phyloP scores from a whole-genome alignment of 345 rosid species.

The Arabis hirsuta region DNA sequence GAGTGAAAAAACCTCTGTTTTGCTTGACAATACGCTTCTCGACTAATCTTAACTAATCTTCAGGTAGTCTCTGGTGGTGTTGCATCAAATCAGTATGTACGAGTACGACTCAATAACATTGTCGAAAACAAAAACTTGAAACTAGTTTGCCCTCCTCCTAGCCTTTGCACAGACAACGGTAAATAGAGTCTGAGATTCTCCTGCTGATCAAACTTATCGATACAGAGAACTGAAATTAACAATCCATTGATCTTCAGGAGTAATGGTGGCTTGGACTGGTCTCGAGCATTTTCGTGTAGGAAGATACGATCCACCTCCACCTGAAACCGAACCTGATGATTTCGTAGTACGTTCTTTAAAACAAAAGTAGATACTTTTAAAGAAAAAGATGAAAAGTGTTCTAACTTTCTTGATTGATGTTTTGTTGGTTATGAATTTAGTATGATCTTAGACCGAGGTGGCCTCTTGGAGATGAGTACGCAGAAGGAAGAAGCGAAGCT shows the following conservation, averaged over 20 bases:
- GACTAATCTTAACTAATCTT: conserved; percentile 26
- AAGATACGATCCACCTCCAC: conserved; percentile 96
- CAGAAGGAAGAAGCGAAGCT: conserved; percentile 80
- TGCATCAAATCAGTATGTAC: conserved; percentile 86
- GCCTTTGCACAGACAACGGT: conserved; percentile 96
- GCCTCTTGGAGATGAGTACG: conserved; percentile 89
- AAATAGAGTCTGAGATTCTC: conserved; percentile 19
- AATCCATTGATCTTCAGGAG: conserved; percentile 54
- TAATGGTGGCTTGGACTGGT: conserved; percentile 99
- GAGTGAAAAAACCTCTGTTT: conserved; percentile 8
- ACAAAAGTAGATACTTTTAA: neutral
- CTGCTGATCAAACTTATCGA: conserved; percentile 13
- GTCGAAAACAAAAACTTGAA: conserved; percentile 66
- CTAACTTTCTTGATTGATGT: conserved; percentile 10
- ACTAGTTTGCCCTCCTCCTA: conserved; percentile 89
- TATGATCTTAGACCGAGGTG: conserved; percentile 92
- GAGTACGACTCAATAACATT: conserved; percentile 64
- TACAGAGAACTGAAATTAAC: neutral
- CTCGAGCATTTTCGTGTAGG: conserved; percentile 86
- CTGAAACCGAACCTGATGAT: conserved; percentile 73
- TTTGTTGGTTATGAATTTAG: conserved; percentile 47
- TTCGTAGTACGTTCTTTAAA: conserved; percentile 52
- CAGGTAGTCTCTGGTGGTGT: conserved; percentile 98
- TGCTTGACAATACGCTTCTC: neutral
- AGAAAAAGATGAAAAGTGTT: conserved; percentile 10